Percentiles rank a stretch among this genome's conserved stretches.
Conservation (phyloP, 345 rosid species). For the Citrus maxima region DNA sequence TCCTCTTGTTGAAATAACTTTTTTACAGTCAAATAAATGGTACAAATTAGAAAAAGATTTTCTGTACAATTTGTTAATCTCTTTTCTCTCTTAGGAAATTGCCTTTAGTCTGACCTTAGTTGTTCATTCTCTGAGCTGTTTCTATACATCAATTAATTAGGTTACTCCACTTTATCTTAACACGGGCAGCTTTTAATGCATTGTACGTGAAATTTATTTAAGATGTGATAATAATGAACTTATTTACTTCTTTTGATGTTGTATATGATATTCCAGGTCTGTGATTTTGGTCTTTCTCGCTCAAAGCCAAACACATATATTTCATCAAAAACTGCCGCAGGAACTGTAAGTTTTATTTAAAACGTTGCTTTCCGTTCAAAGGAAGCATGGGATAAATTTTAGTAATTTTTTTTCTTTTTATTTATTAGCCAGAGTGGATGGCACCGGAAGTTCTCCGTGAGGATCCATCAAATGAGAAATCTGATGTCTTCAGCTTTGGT, state of each 20-base stretch:
- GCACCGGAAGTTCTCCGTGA: slow-evolving; percentile 58
- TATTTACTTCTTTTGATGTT: slow-evolving; percentile 10
- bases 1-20: background rate
- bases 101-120: slow-evolving; percentile 19
- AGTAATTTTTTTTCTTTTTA: slow-evolving; percentile 5
- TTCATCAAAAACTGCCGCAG: slow-evolving; percentile 54
- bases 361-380: background rate
- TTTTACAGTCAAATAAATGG: background rate
- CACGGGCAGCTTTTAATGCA: background rate
- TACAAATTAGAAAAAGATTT: background rate
- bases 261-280: slow-evolving; percentile 31
- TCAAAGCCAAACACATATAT: slow-evolving; percentile 50
- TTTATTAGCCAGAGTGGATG: slow-evolving; percentile 60
- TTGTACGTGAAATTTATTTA: background rate
- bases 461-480: slow-evolving; percentile 56
- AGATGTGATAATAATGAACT: slow-evolving; percentile 7
- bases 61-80: background rate
- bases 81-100: background rate
- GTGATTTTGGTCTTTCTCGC: slow-evolving; percentile 62
- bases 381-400: background rate
- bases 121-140: slow-evolving; percentile 12
- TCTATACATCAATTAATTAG: background rate
- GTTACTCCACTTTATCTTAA: background rate
- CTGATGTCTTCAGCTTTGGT: slow-evolving; percentile 59
- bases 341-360: slow-evolving; percentile 44